Evolutionary conservation across 2,329 filamentous ascomycete species (phyloP), one percentile per base, ranked within the genome.

Genomic region (Fusarium stilboides): DNA sequence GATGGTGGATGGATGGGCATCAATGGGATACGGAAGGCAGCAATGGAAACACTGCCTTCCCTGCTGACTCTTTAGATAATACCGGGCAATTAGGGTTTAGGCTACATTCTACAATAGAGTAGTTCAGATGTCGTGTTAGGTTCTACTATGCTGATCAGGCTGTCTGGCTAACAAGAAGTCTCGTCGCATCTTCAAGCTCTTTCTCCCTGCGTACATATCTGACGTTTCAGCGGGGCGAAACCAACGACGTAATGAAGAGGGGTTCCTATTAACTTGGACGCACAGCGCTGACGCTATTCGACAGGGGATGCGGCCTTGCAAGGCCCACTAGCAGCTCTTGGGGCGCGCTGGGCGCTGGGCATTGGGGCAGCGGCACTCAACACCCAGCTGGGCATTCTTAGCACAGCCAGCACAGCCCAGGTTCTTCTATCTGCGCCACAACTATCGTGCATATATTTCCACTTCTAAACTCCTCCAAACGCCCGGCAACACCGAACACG

Each of bases 191-290:
- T 28, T 42, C 47, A 61, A 54, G 62, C 44, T 14, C 45, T 12
- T 14, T 24, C 45, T 50, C 22, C 7, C 22, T 24, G 22, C 22
- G 37, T 31, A 43, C 49, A 33, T 26, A 31, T 31, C 28, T 31
- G 28, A 50, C 36, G 9, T 20, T 12, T 24, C 20, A 43, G 40
- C 17, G 62, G 62, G 60, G 62, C 62, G 53, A 62, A 45, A 59
- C 49, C 55, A 73, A 74, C 71, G 71, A 74, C 71, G 71, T 74
- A 74, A 74, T 73, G 51, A 53, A 53, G 71, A 73, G 67, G 67
- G 68, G 68, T 68, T 67, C 40, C 57, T 37, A 36, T 52, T 40
- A 56, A 65, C 51, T 60, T 58, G 63, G 52, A 61, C 37, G 37
- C 57, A 72, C 51, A 60, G 55, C 67, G 57, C 64, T 71, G 71